phyloP scores from a whole-genome alignment of 1,284 basidiomycete species.

The Moesziomyces parantarcticus region DNA sequence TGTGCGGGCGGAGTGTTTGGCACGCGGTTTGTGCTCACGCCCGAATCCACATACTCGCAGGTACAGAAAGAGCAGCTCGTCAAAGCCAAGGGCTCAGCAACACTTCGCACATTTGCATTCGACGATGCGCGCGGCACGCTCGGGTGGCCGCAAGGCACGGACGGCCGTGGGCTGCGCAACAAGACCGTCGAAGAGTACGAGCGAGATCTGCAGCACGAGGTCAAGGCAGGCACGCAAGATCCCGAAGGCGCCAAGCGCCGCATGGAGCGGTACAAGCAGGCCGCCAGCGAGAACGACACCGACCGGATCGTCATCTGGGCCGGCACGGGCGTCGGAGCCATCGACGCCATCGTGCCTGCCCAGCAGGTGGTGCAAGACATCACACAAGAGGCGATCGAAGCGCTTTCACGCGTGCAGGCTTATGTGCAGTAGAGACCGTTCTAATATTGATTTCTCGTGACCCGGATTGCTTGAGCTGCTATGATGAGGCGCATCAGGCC shows the following conservation, averaged over 20 bases:
- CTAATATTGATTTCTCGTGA: neutral
- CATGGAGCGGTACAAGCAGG: conserved; percentile 57
- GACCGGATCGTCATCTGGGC: conserved; percentile 62
- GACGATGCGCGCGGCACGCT: conserved; percentile 63
- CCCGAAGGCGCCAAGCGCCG: conserved; percentile 32
- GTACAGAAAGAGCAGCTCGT: conserved; percentile 58
- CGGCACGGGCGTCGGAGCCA: conserved; percentile 61
- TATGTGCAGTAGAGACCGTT: conserved; percentile 20
- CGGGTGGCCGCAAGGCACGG: conserved; percentile 62
- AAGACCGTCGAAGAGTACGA: conserved; percentile 61
- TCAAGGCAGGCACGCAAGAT: conserved; percentile 16
- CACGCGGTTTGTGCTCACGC: conserved; percentile 63
- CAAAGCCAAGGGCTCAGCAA: conserved; percentile 36
- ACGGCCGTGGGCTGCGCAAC: conserved; percentile 60
- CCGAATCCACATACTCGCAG: conserved; percentile 56
- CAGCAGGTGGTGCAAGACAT: conserved; percentile 46
- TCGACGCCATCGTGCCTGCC: conserved; percentile 50
- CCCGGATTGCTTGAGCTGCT: neutral
- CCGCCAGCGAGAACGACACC: conserved; percentile 47
- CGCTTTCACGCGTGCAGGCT: conserved; percentile 17
- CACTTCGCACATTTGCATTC: conserved; percentile 59
- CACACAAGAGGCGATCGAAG: conserved; percentile 38
- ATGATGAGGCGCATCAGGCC: neutral
- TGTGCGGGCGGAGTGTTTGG: conserved; percentile 63
- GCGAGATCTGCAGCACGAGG: conserved; percentile 24